Base-by-base conservation (phyloP, 306 rosid species). In the Glycine soja region DNA sequence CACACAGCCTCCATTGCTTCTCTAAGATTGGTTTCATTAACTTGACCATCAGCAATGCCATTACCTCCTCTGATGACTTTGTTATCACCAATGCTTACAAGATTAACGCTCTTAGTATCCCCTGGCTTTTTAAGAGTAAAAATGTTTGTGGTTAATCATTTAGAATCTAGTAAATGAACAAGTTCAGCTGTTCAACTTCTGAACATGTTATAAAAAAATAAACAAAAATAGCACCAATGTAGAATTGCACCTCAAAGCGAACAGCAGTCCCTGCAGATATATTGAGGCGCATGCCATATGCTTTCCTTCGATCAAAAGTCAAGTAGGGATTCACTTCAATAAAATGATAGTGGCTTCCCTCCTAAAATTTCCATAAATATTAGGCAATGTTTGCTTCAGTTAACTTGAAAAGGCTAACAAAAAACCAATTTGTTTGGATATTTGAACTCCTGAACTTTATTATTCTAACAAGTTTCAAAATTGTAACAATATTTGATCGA, bases 331-430 rank as follows among this genome's bases (percentile, higher is more conserved):
- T 95, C 38, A 86, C 90, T 91, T 95, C 99, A 80, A 88, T 88
- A 82, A 95, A 95, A 91, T 91, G 94, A 81, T 93, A 93, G 88
- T 95, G 97, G 88, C 99, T 95, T 62, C 99, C 99, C 85, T 93
- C 90, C 99, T 95, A 92, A 56, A 86, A 88, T 69, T 53, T 68
- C 78, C 43, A 64, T 38, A 77, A 67, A 10, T 8, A 51, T 79
- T 77, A 69, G 71, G 48, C 78, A 70, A 67, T 57, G 11, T 3
- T 70, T 54, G 32, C 30, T 64, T 53, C 18, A 2, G 65, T 73
- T 10, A 80, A 42, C 52, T 43, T 10, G 70, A 47, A 52, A 10
- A 36, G 58, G 40, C 30, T 24, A 24, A 24, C 30, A 24, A 24
- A 1, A 58, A 69, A 76, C 4, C 36, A 16, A 85, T 36, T 64